These are phyloP conservation scores for Dactylellina sp. DNA, from an alignment of 2,329 filamentous ascomycete species.

Conservation along the genomic window DNA sequence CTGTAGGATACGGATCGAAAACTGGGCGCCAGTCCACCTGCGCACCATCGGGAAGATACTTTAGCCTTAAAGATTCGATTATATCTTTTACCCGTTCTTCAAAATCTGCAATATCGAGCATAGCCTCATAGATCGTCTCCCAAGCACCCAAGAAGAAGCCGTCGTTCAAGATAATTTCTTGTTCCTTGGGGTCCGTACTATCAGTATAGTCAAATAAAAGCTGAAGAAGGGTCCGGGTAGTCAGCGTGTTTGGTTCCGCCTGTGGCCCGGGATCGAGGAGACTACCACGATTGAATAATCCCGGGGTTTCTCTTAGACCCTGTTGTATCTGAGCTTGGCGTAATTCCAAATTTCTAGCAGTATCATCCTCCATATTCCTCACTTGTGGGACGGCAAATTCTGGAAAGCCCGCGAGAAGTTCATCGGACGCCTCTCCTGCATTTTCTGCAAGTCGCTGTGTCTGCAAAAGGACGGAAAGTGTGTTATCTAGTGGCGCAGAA, in stretches of 20 bases:
- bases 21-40: background rate
- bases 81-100: background rate
- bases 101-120: background rate
- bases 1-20: conserved; percentile 10
- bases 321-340: background rate
- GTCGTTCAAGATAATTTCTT: conserved; percentile 20
- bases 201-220: conserved; percentile 21
- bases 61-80: background rate
- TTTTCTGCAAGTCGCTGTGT: background rate
- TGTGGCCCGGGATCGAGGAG: conserved; percentile 7
- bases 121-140: conserved; percentile 2
- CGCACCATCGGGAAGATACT: background rate
- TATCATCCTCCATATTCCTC: background rate
- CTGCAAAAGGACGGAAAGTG: background rate
- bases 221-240: background rate
- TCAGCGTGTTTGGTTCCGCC: background rate
- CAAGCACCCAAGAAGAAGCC: conserved; percentile 17
- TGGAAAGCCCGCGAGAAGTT: background rate
- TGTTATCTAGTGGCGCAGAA: conserved; percentile 13
- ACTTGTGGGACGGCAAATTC: background rate
- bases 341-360: background rate
- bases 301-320: background rate
- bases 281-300: conserved; percentile 26
- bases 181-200: background rate
- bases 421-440: background rate